Evolutionary conservation across 2,329 filamentous ascomycete genomes (phyloP).

Genomic region (Ceratocystis destructans): DNA sequence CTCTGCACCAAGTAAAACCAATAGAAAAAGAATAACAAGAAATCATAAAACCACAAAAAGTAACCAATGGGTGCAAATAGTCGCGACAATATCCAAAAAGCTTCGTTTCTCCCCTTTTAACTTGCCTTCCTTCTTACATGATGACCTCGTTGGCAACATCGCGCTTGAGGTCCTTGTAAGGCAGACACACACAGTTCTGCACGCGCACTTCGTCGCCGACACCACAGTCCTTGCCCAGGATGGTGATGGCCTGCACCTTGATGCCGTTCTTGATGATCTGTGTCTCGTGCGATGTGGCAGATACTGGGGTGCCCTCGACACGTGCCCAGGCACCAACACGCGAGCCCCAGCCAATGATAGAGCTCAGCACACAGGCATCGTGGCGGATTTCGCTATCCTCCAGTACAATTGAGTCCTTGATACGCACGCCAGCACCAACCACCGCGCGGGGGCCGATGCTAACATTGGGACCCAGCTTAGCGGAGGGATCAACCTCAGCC

Average conservation of each 20-base stretch:
- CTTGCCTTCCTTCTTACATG: conserved; percentile 48
- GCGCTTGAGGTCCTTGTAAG: conserved; percentile 96
- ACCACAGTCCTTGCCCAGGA: conserved; percentile 86
- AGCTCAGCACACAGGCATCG: conserved; percentile 87
- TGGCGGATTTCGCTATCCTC: conserved; percentile 95
- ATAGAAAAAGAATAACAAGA: background rate
- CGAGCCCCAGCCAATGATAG: conserved; percentile 94
- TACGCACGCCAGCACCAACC: conserved; percentile 72
- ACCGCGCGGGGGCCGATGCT: conserved; percentile 81
- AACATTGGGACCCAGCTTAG: conserved; percentile 93
- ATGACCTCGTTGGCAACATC: conserved; percentile 81
- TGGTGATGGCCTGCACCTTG: conserved; percentile 97
- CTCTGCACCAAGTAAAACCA: background rate
- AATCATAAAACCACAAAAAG: conserved; percentile 1
- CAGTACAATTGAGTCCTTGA: conserved; percentile 92
- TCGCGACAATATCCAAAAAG: conserved; percentile 2
- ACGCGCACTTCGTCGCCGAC: conserved; percentile 91
- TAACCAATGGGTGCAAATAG: background rate
- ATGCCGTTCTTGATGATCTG: conserved; percentile 95
- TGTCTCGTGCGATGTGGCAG: conserved; percentile 75
- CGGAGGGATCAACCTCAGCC: conserved; percentile 80
- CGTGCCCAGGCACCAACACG: conserved; percentile 95
- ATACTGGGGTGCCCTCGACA: conserved; percentile 87
- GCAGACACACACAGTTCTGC: conserved; percentile 95
- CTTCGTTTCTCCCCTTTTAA: background rate